phyloP scores from a whole-genome alignment of 768 basidiomycete genomes.

The Hortiboletus flavorubellus region DNA sequence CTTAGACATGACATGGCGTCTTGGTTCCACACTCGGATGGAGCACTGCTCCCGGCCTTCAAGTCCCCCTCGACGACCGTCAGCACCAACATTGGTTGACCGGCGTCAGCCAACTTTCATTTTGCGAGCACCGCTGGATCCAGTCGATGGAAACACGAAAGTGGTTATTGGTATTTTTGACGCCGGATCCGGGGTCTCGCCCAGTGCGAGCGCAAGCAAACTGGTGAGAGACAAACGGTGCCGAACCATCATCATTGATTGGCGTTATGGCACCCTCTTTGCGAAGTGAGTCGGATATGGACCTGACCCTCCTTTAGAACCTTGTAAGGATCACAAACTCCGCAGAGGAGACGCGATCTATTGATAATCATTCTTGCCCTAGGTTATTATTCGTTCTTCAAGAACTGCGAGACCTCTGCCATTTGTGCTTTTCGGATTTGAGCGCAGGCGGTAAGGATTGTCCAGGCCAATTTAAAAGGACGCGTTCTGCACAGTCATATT shows the following conservation, averaged over 20 bases:
- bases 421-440: constrained; percentile 44
- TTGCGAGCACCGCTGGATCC: no score
- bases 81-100: no score
- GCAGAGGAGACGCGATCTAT: constrained; percentile 58
- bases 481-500: constrained; percentile 48
- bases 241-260: constrained; percentile 54
- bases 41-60: no score
- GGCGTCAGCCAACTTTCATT: no score
- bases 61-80: no score
- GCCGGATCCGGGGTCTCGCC: no score
- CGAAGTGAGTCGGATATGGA: constrained; percentile 56
- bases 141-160: no score
- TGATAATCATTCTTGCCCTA: constrained; percentile 57
- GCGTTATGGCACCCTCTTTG: constrained; percentile 50
- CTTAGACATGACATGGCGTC: no score
- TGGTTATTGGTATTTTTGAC: no score
- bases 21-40: no score
- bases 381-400: constrained; percentile 47
- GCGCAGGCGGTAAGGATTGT: constrained; percentile 37
- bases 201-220: no score
- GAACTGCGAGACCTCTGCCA: constrained; percentile 48
- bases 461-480: constrained; percentile 53
- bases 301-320: constrained; percentile 60
- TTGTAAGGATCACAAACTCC: constrained; percentile 68
- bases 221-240: no score